Conservation (phyloP, 345 rosid genomes). For the Pistacia atlantica region DNA sequence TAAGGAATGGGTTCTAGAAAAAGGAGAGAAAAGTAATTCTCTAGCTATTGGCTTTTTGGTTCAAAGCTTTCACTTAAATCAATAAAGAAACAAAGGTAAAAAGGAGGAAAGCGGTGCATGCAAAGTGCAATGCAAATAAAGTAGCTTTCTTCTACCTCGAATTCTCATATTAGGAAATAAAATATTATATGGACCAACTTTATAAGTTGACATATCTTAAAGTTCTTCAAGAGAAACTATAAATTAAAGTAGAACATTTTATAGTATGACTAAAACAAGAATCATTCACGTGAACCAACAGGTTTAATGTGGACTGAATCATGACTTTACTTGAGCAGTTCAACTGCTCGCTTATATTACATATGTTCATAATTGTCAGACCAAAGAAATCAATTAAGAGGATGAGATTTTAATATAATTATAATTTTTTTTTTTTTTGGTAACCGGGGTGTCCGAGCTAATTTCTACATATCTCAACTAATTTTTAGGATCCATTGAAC, state of each 20-base stretch:
- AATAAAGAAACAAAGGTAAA: neutral
- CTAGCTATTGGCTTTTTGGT: neutral
- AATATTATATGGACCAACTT: neutral
- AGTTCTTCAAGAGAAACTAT: neutral
- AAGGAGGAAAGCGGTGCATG: too few relatives aligned
- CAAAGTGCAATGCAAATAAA: conserved; percentile 6
- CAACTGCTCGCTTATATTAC: neutral
- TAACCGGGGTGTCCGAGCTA: too few relatives aligned
- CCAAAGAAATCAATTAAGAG: too few relatives aligned
- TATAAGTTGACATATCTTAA: neutral
- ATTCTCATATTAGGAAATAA: neutral
- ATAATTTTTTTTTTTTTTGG: too few relatives aligned
- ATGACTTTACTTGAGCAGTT: neutral
- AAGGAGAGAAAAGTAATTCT: neutral
- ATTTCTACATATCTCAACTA: too few relatives aligned
- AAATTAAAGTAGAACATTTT: too few relatives aligned
- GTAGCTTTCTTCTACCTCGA: neutral
- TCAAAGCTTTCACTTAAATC: neutral
- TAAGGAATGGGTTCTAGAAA: neutral
- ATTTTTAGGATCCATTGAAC: too few relatives aligned
- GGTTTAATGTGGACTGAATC: neutral
- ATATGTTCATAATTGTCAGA: neutral
- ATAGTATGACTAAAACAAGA: too few relatives aligned
- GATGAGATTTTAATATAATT: too few relatives aligned
- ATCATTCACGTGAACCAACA: neutral